Evolutionary conservation across 768 basidiomycete species (phyloP).

Genomic region (Collybia sordida): DNA sequence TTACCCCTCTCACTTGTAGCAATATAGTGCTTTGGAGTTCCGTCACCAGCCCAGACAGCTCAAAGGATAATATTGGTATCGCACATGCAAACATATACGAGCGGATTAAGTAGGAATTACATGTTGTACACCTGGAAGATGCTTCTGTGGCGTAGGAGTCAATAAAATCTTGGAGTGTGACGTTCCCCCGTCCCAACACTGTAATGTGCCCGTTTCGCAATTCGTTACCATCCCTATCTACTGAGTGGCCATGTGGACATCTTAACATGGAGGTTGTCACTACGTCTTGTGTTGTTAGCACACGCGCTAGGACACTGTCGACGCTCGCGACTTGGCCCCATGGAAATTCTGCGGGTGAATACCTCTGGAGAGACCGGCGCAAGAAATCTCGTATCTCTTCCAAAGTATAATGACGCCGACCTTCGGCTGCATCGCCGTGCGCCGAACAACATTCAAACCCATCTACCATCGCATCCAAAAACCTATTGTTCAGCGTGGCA

Average conservation of each 20-base stretch:
- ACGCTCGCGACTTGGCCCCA: slow-evolving; percentile 1
- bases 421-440: background rate
- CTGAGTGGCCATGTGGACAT: background rate
- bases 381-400: slow-evolving; percentile 2
- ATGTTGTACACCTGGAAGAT: background rate
- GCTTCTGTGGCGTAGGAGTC: background rate
- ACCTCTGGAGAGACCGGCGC: background rate
- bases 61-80: no score
- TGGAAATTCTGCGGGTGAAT: background rate
- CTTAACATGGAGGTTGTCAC: background rate
- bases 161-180: background rate
- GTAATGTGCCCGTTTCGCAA: background rate
- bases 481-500: background rate
- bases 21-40: no score
- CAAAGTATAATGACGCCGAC: background rate
- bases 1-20: no score
- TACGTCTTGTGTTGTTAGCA: background rate
- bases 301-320: background rate
- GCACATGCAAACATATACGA: no score
- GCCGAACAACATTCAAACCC: background rate
- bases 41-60: no score
- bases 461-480: background rate
- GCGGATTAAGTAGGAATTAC: no score
- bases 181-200: background rate
- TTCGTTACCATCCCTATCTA: background rate